Conservation (phyloP, 2,329 filamentous ascomycete species). For the Tolypocladium pustulatum region DNA sequence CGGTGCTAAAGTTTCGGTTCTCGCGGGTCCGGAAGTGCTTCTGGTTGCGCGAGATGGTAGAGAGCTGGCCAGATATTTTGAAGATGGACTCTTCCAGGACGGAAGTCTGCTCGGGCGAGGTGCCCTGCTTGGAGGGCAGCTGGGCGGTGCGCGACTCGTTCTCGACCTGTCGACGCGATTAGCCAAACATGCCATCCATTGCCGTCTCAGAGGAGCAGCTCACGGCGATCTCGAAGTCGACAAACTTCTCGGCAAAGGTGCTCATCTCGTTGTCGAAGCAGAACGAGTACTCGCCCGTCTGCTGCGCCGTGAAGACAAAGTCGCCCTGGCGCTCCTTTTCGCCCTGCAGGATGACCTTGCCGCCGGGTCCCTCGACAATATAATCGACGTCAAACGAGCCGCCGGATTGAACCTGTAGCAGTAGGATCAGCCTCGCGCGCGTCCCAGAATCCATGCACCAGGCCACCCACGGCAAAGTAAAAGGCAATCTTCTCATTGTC, state of each 20-base stretch:
- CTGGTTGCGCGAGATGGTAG: constrained; percentile 90
- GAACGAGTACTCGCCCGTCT: constrained; percentile 83
- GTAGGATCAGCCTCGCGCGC: neutral
- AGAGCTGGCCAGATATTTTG: constrained; percentile 86
- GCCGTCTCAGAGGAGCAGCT: neutral
- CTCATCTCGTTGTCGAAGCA: constrained; percentile 99
- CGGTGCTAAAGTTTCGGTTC: constrained; percentile 98
- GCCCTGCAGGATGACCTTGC: constrained; percentile 74
- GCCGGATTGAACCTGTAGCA: constrained; percentile 79
- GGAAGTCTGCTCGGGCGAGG: constrained; percentile 78
- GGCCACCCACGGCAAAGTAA: constrained; percentile 79
- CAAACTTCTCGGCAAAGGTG: constrained; percentile 92
- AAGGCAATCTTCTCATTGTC: constrained; percentile 86
- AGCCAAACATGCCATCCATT: neutral
- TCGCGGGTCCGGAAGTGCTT: constrained; percentile 99
- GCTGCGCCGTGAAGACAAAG: constrained; percentile 91
- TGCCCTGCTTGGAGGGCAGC: constrained; percentile 80
- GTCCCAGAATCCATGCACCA: neutral
- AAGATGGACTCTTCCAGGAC: constrained; percentile 88
- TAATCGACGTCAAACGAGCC: constrained; percentile 98
- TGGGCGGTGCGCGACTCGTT: constrained; percentile 67
- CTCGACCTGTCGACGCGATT: constrained; percentile 55
- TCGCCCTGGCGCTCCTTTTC: constrained; percentile 91
- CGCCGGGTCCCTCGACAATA: constrained; percentile 68
- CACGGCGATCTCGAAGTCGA: constrained; percentile 91